Evolutionary conservation across 169 alveolate species (phyloP).

Genomic region (Perkinsus chesapeaki): DNA sequence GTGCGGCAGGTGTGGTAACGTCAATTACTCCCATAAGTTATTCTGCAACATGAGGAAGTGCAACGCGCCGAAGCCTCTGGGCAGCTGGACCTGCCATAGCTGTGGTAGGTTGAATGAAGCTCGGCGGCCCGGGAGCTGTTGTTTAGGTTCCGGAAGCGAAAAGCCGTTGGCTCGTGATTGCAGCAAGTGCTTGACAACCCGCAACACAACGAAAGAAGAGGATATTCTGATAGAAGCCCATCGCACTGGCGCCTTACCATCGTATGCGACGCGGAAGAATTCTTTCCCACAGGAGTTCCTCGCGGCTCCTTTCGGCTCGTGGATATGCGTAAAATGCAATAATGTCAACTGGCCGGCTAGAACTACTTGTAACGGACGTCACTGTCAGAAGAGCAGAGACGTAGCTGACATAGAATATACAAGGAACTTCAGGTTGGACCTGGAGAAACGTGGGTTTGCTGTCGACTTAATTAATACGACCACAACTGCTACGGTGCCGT

Average conservation of each 20-base stretch:
- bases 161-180: neutral
- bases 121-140: neutral
- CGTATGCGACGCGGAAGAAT: neutral
- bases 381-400: neutral
- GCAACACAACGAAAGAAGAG: neutral
- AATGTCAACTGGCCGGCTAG: constrained; percentile 1
- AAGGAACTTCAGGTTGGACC: neutral
- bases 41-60: neutral
- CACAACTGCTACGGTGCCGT: neutral
- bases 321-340: neutral
- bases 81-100: neutral
- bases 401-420: neutral
- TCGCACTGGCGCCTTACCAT: neutral
- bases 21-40: neutral
- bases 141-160: neutral
- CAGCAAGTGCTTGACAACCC: neutral
- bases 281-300: neutral
- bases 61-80: neutral
- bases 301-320: neutral
- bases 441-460: neutral
- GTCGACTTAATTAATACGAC: neutral
- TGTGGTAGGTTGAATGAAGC: neutral
- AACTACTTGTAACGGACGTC: neutral
- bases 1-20: neutral
- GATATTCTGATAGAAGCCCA: neutral